A percentile compares a stretch with the other conserved stretches of the same genome.
These are phyloP conservation scores for Conidiobolus incongruus DNA, from an alignment of 371 early-diverging fungal species.

Conservation along the genomic window DNA sequence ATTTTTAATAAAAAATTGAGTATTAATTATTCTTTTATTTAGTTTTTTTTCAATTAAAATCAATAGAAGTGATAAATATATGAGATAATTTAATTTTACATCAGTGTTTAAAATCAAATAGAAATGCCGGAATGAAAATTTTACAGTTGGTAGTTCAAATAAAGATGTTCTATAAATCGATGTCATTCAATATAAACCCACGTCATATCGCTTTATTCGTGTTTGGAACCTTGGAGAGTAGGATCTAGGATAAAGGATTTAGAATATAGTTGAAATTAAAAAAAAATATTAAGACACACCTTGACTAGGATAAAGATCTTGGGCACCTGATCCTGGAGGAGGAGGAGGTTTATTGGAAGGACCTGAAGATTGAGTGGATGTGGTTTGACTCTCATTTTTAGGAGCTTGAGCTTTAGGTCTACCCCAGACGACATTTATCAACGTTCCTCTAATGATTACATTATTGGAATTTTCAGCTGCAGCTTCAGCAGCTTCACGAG, in stretches of 20 bases:
- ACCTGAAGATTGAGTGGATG: constrained; percentile 1
- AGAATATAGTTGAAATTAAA: background rate
- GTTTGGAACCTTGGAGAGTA: constrained; percentile 14
- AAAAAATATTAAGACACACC: background rate
- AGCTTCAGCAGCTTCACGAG: constrained; percentile 48
- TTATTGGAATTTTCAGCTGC: constrained; percentile 34
- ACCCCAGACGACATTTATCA: constrained; percentile 33
- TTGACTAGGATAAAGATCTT: constrained; percentile 14
- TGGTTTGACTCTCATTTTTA: constrained; percentile 15
- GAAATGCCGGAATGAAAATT: too few species aligned
- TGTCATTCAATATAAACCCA: too few species aligned
- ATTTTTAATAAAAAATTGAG: too few species aligned
- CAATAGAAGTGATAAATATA: too few species aligned
- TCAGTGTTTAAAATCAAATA: too few species aligned
- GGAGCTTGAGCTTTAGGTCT: constrained; percentile 29
- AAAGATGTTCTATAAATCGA: too few species aligned
- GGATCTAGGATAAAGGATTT: constrained; percentile 10
- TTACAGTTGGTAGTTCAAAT: too few species aligned
- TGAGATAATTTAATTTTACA: too few species aligned
- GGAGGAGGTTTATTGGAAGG: constrained; percentile 16
- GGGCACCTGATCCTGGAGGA: constrained; percentile 8
- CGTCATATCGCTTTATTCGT: constrained; percentile 10
- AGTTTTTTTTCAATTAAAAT: too few species aligned
- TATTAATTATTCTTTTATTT: too few species aligned
- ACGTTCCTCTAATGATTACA: constrained; percentile 19